Evolutionary conservation across 805 yeast genomes (phyloP).

Genomic region (Candida glaebosa): DNA sequence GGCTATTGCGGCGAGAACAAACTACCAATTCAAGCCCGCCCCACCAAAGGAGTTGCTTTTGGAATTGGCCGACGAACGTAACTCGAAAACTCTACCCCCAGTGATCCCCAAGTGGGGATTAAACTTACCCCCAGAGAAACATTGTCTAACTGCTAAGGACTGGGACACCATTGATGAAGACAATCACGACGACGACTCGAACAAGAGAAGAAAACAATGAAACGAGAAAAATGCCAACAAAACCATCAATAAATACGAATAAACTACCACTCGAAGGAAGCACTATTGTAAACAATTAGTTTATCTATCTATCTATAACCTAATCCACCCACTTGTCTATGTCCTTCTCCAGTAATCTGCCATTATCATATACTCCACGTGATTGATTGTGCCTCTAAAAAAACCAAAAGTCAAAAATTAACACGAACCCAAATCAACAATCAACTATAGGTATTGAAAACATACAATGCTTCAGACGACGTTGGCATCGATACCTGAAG

Average conservation of each 20-base stretch:
- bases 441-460: no score
- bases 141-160: slow-evolving; percentile 81
- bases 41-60: slow-evolving; percentile 90
- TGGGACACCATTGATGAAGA: slow-evolving; percentile 47
- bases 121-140: slow-evolving; percentile 95
- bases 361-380: neutral
- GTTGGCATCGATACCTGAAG: slow-evolving; percentile 39
- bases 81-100: slow-evolving; percentile 85
- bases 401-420: slow-evolving; percentile 1
- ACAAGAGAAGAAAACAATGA: slow-evolving; percentile 2
- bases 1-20: slow-evolving; percentile 92
- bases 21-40: slow-evolving; percentile 89
- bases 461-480: slow-evolving; percentile 35
- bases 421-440: slow-evolving; percentile 4
- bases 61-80: slow-evolving; percentile 90
- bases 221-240: slow-evolving; percentile 1
- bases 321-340: no score
- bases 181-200: slow-evolving; percentile 16
- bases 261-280: no score
- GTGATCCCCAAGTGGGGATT: slow-evolving; percentile 90
- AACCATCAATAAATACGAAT: no score
- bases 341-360: no score
- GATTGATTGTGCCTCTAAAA: neutral
- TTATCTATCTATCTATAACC: no score
- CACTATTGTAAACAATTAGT: no score